phyloP scores from a whole-genome alignment of 345 rosid genomes.

The Rubroshorea leprosula region DNA sequence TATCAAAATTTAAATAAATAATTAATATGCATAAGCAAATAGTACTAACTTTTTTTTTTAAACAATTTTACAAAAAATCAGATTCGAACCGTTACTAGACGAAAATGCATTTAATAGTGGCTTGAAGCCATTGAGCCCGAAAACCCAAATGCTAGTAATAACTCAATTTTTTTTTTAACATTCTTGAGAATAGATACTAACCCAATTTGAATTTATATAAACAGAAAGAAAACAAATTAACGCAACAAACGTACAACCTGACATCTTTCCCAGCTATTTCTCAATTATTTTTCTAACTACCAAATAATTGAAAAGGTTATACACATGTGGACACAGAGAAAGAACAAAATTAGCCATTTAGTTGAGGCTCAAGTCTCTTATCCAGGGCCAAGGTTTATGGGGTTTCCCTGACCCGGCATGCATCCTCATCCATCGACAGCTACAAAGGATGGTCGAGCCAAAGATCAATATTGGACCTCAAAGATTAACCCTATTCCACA shows the following conservation, averaged over 20 bases:
- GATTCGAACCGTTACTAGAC: too few relatives aligned
- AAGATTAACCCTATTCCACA: slow-evolving; percentile 14
- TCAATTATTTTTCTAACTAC: neutral
- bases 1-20: too few relatives aligned
- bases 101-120: too few relatives aligned
- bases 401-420: slow-evolving; percentile 26
- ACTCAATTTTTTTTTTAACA: too few relatives aligned
- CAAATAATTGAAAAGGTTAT: slow-evolving; percentile 10
- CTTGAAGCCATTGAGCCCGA: too few relatives aligned
- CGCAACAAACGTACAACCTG: too few relatives aligned
- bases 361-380: slow-evolving; percentile 6
- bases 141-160: too few relatives aligned
- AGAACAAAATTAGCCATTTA: slow-evolving; percentile 11
- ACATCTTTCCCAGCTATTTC: neutral
- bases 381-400: slow-evolving; percentile 9
- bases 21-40: too few relatives aligned
- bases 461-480: slow-evolving; percentile 15
- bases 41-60: too few relatives aligned
- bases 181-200: too few relatives aligned
- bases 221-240: too few relatives aligned
- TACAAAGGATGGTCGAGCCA: slow-evolving; percentile 20
- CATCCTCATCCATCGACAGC: slow-evolving; percentile 23
- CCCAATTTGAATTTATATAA: neutral
- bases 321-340: neutral
- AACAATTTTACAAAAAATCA: too few relatives aligned